Evolutionary conservation across 805 yeast genomes (phyloP).

Genomic region (Suhomyces sp.): DNA sequence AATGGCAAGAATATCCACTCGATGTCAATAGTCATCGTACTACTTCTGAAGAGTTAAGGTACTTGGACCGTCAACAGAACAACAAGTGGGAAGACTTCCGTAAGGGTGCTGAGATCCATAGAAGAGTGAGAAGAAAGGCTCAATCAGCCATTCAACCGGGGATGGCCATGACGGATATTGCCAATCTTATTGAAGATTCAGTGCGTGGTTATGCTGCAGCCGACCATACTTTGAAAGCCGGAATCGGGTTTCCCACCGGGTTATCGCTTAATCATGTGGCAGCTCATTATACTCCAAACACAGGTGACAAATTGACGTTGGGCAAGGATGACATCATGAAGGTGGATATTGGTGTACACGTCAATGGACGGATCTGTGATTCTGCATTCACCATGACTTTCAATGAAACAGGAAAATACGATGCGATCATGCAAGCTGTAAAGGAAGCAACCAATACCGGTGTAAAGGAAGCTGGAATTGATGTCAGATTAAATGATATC

Average conservation of each 20-base stretch:
- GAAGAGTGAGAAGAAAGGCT: slow-evolving; percentile 83
- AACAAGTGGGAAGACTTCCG: slow-evolving; percentile 83
- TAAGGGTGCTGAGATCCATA: slow-evolving; percentile 94
- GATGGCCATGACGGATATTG: slow-evolving; percentile 86
- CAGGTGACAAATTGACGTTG: slow-evolving; percentile 83
- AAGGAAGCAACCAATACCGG: slow-evolving; percentile 94
- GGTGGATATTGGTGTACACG: slow-evolving; percentile 95
- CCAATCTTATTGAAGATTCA: slow-evolving; percentile 83
- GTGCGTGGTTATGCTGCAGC: slow-evolving; percentile 73
- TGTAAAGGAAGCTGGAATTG: slow-evolving; percentile 89
- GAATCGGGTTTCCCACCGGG: slow-evolving; percentile 99
- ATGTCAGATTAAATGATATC: slow-evolving; percentile 89
- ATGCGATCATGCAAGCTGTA: slow-evolving; percentile 78
- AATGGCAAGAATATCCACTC: slow-evolving; percentile 75
- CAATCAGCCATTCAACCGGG: slow-evolving; percentile 80
- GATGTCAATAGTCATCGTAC: slow-evolving; percentile 67
- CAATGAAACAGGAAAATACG: slow-evolving; percentile 80
- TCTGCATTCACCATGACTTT: slow-evolving; percentile 93
- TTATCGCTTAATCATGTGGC: slow-evolving; percentile 90
- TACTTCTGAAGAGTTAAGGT: slow-evolving; percentile 84
- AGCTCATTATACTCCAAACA: slow-evolving; percentile 97
- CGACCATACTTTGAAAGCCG: slow-evolving; percentile 64
- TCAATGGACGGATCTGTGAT: slow-evolving; percentile 90
- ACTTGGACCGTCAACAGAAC: slow-evolving; percentile 63
- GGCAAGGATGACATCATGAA: slow-evolving; percentile 91